Evolutionary conservation across 495 filamentous ascomycete genomes (phyloP).

Genomic region (Hypomontagnella monticulosa): DNA sequence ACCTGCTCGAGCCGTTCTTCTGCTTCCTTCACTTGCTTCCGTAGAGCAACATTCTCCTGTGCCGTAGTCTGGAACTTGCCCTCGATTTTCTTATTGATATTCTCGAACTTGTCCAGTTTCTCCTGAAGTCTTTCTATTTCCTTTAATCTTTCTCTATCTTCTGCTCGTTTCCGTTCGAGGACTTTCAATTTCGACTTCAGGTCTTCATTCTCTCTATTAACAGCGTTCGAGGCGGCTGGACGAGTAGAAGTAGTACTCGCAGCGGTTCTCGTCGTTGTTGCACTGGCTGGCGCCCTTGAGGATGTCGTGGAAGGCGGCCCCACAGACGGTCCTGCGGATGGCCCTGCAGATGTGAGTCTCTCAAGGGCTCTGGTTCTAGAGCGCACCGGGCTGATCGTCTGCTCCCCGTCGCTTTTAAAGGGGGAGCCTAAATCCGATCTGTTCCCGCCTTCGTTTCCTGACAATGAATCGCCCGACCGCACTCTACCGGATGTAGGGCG

Average conservation of each 20-base stretch:
- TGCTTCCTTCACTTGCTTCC: slow-evolving; percentile 78
- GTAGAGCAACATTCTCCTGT: slow-evolving; percentile 79
- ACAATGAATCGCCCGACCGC: slow-evolving; percentile 53
- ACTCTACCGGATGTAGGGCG: slow-evolving; percentile 51
- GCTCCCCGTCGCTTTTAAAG: slow-evolving; percentile 54
- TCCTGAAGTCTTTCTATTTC: slow-evolving; percentile 76
- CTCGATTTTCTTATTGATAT: slow-evolving; percentile 90
- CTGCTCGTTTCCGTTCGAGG: slow-evolving; percentile 81
- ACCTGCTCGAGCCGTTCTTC: slow-evolving; percentile 73
- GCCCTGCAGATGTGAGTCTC: slow-evolving; percentile 52
- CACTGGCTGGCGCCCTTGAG: slow-evolving; percentile 45
- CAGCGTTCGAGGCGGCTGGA: slow-evolving; percentile 47
- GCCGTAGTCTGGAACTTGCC: slow-evolving; percentile 88
- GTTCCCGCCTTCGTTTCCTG: slow-evolving; percentile 52
- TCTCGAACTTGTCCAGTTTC: slow-evolving; percentile 86
- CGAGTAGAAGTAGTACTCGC: slow-evolving; percentile 40
- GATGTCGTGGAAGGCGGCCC: slow-evolving; percentile 40
- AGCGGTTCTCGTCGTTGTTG: slow-evolving; percentile 26
- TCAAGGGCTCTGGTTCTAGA: slow-evolving; percentile 56
- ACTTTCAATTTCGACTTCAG: slow-evolving; percentile 80
- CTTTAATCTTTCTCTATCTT: slow-evolving; percentile 90
- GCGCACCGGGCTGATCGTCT: slow-evolving; percentile 58
- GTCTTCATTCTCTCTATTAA: slow-evolving; percentile 77
- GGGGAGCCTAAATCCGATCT: slow-evolving; percentile 49
- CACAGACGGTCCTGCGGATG: too few species aligned